These are phyloP conservation scores for Ceratobasidium sp. DNA, from an alignment of 1,284 basidiomycete species.

Conservation along the genomic window DNA sequence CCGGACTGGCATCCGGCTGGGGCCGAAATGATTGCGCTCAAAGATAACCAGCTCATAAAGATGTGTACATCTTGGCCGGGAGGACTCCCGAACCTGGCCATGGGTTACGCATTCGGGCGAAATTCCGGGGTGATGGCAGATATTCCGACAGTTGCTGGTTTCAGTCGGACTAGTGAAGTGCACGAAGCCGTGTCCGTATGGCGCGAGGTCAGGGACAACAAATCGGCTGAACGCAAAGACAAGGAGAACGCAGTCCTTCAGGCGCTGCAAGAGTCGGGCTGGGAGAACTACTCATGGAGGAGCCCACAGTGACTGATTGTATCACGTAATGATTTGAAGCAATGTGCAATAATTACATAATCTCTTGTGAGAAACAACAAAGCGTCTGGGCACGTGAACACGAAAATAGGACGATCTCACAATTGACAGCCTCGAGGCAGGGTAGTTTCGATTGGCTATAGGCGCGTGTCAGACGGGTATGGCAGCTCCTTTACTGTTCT, in stretches of 20 bases:
- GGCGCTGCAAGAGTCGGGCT: slow-evolving; percentile 60
- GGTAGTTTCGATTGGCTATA: neutral
- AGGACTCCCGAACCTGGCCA: slow-evolving; percentile 70
- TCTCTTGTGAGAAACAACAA: neutral
- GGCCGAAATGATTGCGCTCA: slow-evolving; percentile 52
- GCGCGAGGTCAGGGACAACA: slow-evolving; percentile 59
- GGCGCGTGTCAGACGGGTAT: neutral
- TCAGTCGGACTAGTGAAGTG: slow-evolving; percentile 73
- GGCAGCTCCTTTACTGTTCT: neutral
- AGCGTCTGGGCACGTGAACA: slow-evolving; percentile 4
- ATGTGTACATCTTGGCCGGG: slow-evolving; percentile 44
- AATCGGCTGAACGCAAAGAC: slow-evolving; percentile 52
- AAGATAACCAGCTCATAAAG: slow-evolving; percentile 49
- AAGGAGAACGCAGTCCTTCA: slow-evolving; percentile 58
- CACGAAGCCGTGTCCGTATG: slow-evolving; percentile 74
- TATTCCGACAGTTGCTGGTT: slow-evolving; percentile 77
- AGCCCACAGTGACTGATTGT: slow-evolving; percentile 12
- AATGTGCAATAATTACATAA: neutral
- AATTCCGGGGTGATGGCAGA: slow-evolving; percentile 45
- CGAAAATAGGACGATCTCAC: slow-evolving; percentile 19
- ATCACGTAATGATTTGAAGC: neutral
- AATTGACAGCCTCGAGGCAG: slow-evolving; percentile 27
- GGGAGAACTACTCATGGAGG: slow-evolving; percentile 67
- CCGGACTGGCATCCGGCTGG: slow-evolving; percentile 90
- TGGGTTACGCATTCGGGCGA: slow-evolving; percentile 70